Base-by-base conservation (phyloP, 345 rosid species). In the Anastatica hierochuntica region DNA sequence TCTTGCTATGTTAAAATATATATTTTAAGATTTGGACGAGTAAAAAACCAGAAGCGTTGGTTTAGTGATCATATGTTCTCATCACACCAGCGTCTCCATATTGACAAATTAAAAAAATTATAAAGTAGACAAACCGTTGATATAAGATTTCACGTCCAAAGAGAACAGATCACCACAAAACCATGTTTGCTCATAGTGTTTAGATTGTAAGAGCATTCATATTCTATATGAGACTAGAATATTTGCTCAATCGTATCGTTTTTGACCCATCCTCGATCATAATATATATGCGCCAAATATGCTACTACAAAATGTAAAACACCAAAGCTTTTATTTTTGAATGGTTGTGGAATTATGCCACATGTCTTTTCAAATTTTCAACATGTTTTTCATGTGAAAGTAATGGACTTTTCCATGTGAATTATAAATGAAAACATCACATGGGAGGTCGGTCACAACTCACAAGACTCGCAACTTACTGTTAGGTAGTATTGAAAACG, bases 61-160 rank as follows among this genome's bases (percentile, higher is more conserved):
- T 34, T 31, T 42, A 8, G 3, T 35, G 26, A 58, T 58, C n/a
- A 24, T 35, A 13, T 18, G 5, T 30, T 42, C 18, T 53, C 49
- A 42, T 55, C 30, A 31, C 3, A 13, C 3, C 16, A 56, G 10
- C 5, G 7, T 37, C 27, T 58, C 20, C 20, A 37, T 37, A 47
- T 38, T 27, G 19, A 48, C 4, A 47, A 57, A 33, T 17, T 6
- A 13, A 16, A 19, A 17, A 47, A 9, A 0, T 42, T 20, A 47
- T 38, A 17, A 58, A 26, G 46, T 47, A 37, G 15, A 59, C 64
- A 38, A 59, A 47, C 64, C 55, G 55, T 59, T 27, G 55, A 18
- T 47, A 37, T 48, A 37, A 24, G 45, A 46, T 37, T 46, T 58
- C 63, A 35, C 45, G 26, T 24, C 53, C 53, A 58, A 44, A 21